These are phyloP conservation scores for Penstemon davidsonii DNA, from an alignment of 257 asterid genomes.

Conservation along the genomic window DNA sequence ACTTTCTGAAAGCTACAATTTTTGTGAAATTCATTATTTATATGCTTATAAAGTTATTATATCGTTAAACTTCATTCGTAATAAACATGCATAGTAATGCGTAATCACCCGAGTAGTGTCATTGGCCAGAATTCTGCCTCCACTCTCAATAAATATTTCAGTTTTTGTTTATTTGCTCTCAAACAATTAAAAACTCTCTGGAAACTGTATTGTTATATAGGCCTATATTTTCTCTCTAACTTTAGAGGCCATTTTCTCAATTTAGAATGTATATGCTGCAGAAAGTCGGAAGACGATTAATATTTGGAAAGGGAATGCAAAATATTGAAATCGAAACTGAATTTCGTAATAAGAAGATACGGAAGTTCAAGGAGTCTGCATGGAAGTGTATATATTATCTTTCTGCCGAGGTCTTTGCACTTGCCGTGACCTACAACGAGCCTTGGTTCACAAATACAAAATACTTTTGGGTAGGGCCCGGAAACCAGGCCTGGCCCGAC, in stretches of 20 bases:
- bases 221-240: slow-evolving; percentile 13
- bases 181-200: background rate
- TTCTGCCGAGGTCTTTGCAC: slow-evolving; percentile 83
- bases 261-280: slow-evolving; percentile 43
- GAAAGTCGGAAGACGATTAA: slow-evolving; percentile 66
- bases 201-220: background rate
- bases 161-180: background rate
- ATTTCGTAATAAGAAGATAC: slow-evolving; percentile 61
- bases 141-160: background rate
- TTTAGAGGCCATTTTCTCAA: slow-evolving; percentile 25
- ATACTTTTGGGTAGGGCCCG: slow-evolving; percentile 93
- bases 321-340: slow-evolving; percentile 45
- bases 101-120: background rate
- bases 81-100: background rate
- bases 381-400: slow-evolving; percentile 92
- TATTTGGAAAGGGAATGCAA: slow-evolving; percentile 69
- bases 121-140: background rate
- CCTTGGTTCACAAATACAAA: slow-evolving; percentile 81
- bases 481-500: slow-evolving; percentile 83
- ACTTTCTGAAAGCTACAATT: background rate
- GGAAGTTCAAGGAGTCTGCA: slow-evolving; percentile 95
- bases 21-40: background rate
- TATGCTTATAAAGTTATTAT: background rate
- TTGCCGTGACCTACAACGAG: slow-evolving; percentile 77
- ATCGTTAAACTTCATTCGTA: background rate